Base-by-base conservation (phyloP, 208 protist species). In the Trypanosoma avium region DNA sequence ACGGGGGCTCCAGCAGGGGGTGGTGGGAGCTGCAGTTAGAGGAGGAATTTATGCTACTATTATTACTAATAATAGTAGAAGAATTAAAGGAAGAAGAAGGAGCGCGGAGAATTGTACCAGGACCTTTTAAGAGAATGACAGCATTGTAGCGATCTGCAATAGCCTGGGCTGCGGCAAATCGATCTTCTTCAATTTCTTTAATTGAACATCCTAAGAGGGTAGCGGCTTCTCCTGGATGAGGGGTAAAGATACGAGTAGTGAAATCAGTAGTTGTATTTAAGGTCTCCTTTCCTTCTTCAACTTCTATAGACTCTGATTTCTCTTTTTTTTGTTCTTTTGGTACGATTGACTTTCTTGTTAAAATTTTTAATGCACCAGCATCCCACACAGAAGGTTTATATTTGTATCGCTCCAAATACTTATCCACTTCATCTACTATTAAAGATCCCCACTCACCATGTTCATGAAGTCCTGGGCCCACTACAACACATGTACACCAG, bases 151-250 rank as follows among this genome's bases (percentile, higher is more conserved):
- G 24, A 15, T 45, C 74, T 0, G 77, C 73, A 0, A 94, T 70
- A 0, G 48, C 59, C 12, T 69, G 62, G 3, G 89, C 79, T 0
- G 89, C 67, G 10, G 24, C 60, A 50, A 88, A 67, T 36, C 89
- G 85, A 68, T 95, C 70, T 33, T 30, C 38, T 61, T 95, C 89
- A n/a, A 95, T 71, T 29, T 92, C 79, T 3, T 40, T 59, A 15
- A 90, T 64, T 17, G 53, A 67, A 65, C 84, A 91, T 2, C 57
- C 38, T 9, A 95, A 61, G 49, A 95, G 69, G 7, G 76, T 49
- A 3, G 89, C 80, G 0, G 89, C 89, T 70, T 95, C 85, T 27
- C 84, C 85, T 0, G 86, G 77, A 68, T 95, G 89, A 0, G 89
- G 89, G 15, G 89, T 95, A 54, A 95, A 55, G 33, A 95, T 70